phyloP scores from a whole-genome alignment of 208 protist genomes.

The Crithidia thermophila region DNA sequence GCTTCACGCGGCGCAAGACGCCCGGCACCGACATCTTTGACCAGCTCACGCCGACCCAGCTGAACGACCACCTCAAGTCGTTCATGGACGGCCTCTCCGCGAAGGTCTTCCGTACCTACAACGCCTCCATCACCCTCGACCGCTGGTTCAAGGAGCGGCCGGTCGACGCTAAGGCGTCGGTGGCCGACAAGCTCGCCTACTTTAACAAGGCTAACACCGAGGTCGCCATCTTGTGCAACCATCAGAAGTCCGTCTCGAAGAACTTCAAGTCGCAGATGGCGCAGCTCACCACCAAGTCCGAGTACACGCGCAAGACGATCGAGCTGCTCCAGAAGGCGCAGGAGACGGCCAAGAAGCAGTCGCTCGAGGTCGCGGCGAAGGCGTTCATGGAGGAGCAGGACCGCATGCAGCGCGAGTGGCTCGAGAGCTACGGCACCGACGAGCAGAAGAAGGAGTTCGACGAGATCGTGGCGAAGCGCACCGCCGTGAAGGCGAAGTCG shows the following conservation, averaged over 20 bases:
- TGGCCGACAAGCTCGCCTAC: conserved; percentile 93
- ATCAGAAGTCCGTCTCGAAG: conserved; percentile 97
- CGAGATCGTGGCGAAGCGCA: conserved; percentile 75
- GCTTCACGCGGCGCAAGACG: conserved; percentile 89
- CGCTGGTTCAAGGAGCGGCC: conserved; percentile 94
- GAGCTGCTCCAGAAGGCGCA: conserved; percentile 78
- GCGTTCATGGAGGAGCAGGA: conserved; percentile 88
- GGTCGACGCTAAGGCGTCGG: conserved; percentile 60
- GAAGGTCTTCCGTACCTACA: conserved; percentile 99
- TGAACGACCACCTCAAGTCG: conserved; percentile 98
- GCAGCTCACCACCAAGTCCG: conserved; percentile 80
- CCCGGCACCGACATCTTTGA: conserved; percentile 95
- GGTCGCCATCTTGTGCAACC: conserved; percentile 99
- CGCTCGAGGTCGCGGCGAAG: conserved; percentile 73
- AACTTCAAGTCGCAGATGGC: conserved; percentile 76
- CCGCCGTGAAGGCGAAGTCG: conserved; percentile 29
- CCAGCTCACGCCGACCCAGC: conserved; percentile 79
- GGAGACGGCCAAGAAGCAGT: conserved; percentile 60
- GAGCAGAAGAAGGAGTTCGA: conserved; percentile 90
- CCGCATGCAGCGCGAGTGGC: conserved; percentile 86
- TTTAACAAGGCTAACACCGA: conserved; percentile 98
- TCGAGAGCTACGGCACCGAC: conserved; percentile 87
- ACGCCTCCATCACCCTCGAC: conserved; percentile 98
- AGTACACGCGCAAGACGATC: conserved; percentile 80
- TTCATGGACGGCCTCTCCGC: conserved; percentile 97